These are phyloP conservation scores for Dryadomyces quercus-mongolicae DNA, from an alignment of 2,329 filamentous ascomycete genomes.

Conservation along the genomic window DNA sequence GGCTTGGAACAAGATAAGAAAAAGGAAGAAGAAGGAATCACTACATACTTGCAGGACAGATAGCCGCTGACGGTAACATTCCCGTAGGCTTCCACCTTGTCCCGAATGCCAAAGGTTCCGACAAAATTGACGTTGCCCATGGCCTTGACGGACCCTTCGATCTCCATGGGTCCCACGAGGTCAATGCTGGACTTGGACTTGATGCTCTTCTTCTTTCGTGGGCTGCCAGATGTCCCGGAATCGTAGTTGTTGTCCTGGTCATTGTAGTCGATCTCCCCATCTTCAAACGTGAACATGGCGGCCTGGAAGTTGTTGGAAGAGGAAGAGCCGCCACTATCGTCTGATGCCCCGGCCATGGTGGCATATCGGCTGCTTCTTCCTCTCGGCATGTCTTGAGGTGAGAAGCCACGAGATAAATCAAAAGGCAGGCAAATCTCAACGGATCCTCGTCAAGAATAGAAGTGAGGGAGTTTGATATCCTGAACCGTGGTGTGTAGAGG, in stretches of 20 bases:
- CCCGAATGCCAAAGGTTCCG: constrained; percentile 30
- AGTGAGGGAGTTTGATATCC: too few species aligned
- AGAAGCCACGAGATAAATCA: neutral
- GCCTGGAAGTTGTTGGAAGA: constrained; percentile 4
- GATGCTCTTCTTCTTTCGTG: constrained; percentile 25
- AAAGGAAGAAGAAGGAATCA: too few species aligned
- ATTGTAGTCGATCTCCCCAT: constrained; percentile 11
- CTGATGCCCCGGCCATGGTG: neutral
- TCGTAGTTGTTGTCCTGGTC: neutral
- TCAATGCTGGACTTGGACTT: constrained; percentile 27
- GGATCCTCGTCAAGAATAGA: too few species aligned
- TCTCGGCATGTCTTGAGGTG: constrained; percentile 4
- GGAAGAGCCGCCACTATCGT: neutral
- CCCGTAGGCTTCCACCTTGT: constrained; percentile 34
- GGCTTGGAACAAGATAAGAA: neutral
- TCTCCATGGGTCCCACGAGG: constrained; percentile 32
- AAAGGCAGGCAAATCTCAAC: too few species aligned
- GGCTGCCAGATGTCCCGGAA: constrained; percentile 4
- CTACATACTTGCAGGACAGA: constrained; percentile 28
- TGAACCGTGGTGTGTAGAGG: too few species aligned
- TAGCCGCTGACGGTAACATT: constrained; percentile 28
- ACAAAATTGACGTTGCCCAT: constrained; percentile 30
- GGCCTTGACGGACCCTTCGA: constrained; percentile 33
- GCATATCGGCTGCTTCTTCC: neutral
- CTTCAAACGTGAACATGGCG: constrained; percentile 9